Base-by-base conservation (phyloP, 495 filamentous ascomycete species). In the Neurospora sp. region DNA sequence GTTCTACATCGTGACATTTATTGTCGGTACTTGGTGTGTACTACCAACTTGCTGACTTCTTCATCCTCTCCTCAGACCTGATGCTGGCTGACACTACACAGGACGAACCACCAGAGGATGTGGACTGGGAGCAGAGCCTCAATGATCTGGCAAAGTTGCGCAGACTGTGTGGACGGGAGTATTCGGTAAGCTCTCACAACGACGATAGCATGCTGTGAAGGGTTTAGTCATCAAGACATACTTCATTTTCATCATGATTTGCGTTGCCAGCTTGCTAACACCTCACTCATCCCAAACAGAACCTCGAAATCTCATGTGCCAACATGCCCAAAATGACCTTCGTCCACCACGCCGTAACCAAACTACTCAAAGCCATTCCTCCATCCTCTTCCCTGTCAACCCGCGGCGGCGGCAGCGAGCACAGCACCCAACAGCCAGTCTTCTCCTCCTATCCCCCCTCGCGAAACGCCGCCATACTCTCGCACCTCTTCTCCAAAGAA, bases 1-100 rank as follows among this genome's bases (percentile, higher is more conserved):
- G 73, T 83, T 9, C 79, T 92, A 17, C 88, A 82, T 73, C 87
- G 85, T 73, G 80, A 83, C 12, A 75, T 88, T 10, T 91, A 89
- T 76, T 79, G 86, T 20, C 78, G 78, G 22, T 72, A 78, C 27
- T 80, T 86, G 70, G 87, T 77, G 75, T 75, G 71, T 48, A 69
- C 74, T 22, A 14, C 27, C 2, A 71, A 31, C 2, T 61, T 3
- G 38, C 73, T 48, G 38, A 45, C 53, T 65, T 8, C 59, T 9
- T 27, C 9, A 42, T 17, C 14, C 10, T 40, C 39, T 12, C 48
- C 12, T 68, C 4, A 0, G 40, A 20, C 12, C 17, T 22, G 16
- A 59, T 69, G 39, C 75, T 69, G 40, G 70, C 71, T 73, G 48
- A 76, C 72, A 5, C 65, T 6, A 68, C 44, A 20, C 65, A 85